These are phyloP conservation scores for Zea mays DNA, from an alignment of 176 grass and related monocot species.

Conservation along the genomic window DNA sequence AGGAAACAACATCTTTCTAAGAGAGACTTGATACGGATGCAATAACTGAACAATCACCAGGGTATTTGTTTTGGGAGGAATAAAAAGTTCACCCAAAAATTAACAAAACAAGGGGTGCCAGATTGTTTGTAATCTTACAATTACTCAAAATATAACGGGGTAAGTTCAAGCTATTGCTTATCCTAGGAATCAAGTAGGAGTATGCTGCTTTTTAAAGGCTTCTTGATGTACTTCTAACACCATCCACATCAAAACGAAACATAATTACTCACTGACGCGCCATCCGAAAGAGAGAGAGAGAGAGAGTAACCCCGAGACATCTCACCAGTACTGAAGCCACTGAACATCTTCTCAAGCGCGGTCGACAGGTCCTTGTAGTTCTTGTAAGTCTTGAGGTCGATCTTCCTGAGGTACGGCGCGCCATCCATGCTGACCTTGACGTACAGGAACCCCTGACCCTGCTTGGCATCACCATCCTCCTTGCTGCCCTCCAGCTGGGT, in stretches of 20 bases:
- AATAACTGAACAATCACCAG: conserved; percentile 20
- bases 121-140: conserved; percentile 9
- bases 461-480: conserved; percentile 47
- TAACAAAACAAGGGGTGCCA: not conserved
- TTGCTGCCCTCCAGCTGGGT: conserved; percentile 54
- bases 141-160: not conserved
- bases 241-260: conserved; percentile 20
- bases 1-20: conserved; percentile 14
- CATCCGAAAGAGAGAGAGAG: not conserved
- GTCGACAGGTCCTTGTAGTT: not conserved
- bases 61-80: not conserved
- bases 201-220: not conserved
- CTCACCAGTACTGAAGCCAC: not conserved
- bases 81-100: conserved; percentile 11
- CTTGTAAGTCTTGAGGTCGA: conserved; percentile 60
- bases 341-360: not conserved
- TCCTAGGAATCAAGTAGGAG: not conserved
- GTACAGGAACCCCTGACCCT: conserved; percentile 49
- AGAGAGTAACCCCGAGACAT: conserved; percentile 14
- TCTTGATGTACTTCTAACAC: not conserved
- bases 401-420: conserved; percentile 81
- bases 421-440: conserved; percentile 94
- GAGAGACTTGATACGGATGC: not conserved
- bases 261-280: not conserved
- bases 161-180: not conserved